Evolutionary conservation across 768 basidiomycete species (phyloP).

Genomic region (Solioccasus polychromus): DNA sequence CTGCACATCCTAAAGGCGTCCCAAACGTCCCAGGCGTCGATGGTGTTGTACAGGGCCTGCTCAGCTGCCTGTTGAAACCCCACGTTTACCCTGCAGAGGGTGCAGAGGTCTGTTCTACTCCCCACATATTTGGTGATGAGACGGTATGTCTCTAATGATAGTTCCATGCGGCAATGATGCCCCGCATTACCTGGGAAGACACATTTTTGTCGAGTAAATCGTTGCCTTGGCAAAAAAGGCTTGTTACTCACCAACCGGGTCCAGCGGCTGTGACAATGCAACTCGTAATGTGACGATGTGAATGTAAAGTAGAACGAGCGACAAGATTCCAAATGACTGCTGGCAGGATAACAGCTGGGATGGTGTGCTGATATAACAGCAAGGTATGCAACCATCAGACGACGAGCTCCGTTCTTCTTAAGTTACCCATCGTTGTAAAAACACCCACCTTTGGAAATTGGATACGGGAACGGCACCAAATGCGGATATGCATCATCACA

Average conservation of each 20-base stretch:
- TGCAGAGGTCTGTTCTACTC: conserved; percentile 51
- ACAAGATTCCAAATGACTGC: too few species aligned
- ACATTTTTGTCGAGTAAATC: background rate
- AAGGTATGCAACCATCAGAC: conserved; percentile 1
- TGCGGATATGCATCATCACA: conserved; percentile 19
- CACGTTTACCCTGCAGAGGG: conserved; percentile 57
- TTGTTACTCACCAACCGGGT: conserved; percentile 8
- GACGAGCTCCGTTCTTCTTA: conserved; percentile 11
- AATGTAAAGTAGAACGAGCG: background rate
- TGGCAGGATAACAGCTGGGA: background rate
- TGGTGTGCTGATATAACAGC: conserved; percentile 1
- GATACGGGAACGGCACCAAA: conserved; percentile 1
- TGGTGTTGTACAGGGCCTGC: conserved; percentile 56
- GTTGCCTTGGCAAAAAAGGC: background rate
- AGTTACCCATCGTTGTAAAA: conserved; percentile 3
- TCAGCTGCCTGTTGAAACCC: conserved; percentile 54
- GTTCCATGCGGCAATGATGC: conserved; percentile 45
- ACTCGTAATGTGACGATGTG: background rate
- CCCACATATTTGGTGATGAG: conserved; percentile 52
- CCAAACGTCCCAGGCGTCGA: conserved; percentile 43
- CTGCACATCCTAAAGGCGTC: conserved; percentile 44
- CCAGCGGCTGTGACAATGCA: background rate
- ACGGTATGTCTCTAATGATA: conserved; percentile 58
- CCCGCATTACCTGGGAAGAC: conserved; percentile 35
- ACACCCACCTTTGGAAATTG: conserved; percentile 9